These are phyloP conservation scores for Pyrenochaeta sp. DNA, from an alignment of 2,329 filamentous ascomycete genomes.

Conservation along the genomic window DNA sequence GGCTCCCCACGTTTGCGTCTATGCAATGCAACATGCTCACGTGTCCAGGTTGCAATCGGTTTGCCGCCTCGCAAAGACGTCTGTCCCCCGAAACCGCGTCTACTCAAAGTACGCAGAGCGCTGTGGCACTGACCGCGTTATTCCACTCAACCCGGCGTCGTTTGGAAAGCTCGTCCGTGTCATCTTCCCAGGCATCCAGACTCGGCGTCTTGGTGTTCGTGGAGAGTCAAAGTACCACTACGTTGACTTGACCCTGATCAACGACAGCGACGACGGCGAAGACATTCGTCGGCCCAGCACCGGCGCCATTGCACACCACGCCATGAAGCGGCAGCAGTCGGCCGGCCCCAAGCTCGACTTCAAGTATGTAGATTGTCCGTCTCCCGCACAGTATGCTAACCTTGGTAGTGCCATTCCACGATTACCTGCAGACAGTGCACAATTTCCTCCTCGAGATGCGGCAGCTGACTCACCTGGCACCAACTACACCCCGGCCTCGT, in stretches of 20 bases:
- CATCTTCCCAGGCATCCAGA: slow-evolving; percentile 94
- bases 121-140: slow-evolving; percentile 92
- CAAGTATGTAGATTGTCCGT: slow-evolving; percentile 30
- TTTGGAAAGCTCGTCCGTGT: slow-evolving; percentile 98
- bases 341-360: slow-evolving; percentile 45
- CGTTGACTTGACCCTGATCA: slow-evolving; percentile 61
- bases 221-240: slow-evolving; percentile 99
- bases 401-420: slow-evolving; percentile 51
- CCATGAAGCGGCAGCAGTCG: slow-evolving; percentile 44
- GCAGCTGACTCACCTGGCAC: slow-evolving; percentile 38
- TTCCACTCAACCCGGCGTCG: slow-evolving; percentile 93
- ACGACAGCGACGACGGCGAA: slow-evolving; percentile 50
- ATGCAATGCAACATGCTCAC: slow-evolving; percentile 37
- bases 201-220: slow-evolving; percentile 86
- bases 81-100: slow-evolving; percentile 89
- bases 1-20: slow-evolving; percentile 32
- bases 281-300: slow-evolving; percentile 30
- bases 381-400: slow-evolving; percentile 12
- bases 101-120: slow-evolving; percentile 95
- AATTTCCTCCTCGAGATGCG: slow-evolving; percentile 51
- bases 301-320: slow-evolving; percentile 31
- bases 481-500: slow-evolving; percentile 48
- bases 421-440: slow-evolving; percentile 58
- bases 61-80: slow-evolving; percentile 77
- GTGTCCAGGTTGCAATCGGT: slow-evolving; percentile 77